These are phyloP conservation scores for Kodamaea hsintzibuensis DNA, from an alignment of 805 yeast genomes.

Conservation along the genomic window DNA sequence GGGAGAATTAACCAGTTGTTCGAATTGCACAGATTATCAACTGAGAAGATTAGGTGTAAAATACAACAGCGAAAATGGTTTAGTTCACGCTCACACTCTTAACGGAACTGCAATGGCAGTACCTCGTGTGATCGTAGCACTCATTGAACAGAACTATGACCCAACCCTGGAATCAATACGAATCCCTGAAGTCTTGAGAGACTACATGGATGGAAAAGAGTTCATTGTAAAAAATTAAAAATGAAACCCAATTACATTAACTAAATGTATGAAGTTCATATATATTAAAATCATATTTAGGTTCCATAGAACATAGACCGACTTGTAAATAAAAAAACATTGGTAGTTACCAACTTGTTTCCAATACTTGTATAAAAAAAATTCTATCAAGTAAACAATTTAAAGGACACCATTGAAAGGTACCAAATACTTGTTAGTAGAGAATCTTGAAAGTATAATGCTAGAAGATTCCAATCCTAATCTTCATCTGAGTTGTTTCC, in stretches of 20 bases:
- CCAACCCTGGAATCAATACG: constrained; percentile 50
- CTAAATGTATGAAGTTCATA: neutral
- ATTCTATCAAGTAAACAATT: no score
- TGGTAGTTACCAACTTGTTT: no score
- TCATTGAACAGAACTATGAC: constrained; percentile 84
- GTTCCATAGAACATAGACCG: neutral
- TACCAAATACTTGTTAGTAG: no score
- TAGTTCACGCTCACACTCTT: constrained; percentile 70
- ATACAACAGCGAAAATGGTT: constrained; percentile 37
- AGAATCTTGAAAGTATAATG: no score
- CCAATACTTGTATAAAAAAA: no score
- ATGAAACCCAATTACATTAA: no score
- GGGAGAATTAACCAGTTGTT: constrained; percentile 91
- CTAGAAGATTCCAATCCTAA: no score
- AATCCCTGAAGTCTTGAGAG: constrained; percentile 68
- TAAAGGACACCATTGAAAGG: no score
- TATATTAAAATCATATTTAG: constrained; percentile 4
- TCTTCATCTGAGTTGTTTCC: constrained; percentile 19
- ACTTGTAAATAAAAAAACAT: constrained; percentile 10
- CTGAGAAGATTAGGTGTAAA: constrained; percentile 77
- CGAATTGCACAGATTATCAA: constrained; percentile 92
- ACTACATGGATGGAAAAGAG: constrained; percentile 69
- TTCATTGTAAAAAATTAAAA: constrained; percentile 19
- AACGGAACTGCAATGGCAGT: constrained; percentile 97
- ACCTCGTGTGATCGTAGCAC: constrained; percentile 85